Conservation (phyloP, 2,329 filamentous ascomycete species). For the Fusarium sp. region DNA sequence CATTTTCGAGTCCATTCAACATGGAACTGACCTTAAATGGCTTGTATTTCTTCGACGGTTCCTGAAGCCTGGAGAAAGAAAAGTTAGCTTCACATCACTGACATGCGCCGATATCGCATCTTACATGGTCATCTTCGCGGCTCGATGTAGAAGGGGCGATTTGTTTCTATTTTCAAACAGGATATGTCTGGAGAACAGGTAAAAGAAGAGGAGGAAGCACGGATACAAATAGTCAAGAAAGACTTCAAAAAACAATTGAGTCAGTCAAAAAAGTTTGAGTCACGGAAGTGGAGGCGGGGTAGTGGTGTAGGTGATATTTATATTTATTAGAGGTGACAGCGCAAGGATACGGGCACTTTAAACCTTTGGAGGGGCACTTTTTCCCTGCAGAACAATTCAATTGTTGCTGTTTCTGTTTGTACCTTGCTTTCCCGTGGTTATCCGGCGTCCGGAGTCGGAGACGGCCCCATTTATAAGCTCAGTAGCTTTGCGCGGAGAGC, state of each 20-base stretch:
- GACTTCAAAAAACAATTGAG: conserved; percentile 22
- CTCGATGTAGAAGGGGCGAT: background rate
- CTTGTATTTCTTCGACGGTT: conserved; percentile 83
- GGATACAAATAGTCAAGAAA: conserved; percentile 29
- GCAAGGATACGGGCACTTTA: background rate
- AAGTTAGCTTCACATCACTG: conserved; percentile 11
- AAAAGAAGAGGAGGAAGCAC: background rate
- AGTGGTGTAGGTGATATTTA: conserved; percentile 1
- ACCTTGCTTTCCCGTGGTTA: conserved; percentile 24
- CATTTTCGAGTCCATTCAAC: conserved; percentile 49
- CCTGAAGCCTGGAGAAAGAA: conserved; percentile 70
- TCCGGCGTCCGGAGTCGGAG: conserved; percentile 33
- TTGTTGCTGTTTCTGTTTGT: background rate
- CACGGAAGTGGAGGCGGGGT: conserved; percentile 32
- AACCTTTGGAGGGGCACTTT: conserved; percentile 26
- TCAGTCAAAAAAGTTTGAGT: conserved; percentile 34
- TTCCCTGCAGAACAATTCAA: conserved; percentile 6
- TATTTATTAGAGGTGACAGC: conserved; percentile 11
- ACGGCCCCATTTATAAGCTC: conserved; percentile 2
- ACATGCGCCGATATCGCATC: conserved; percentile 23
- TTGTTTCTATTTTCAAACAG: conserved; percentile 19
- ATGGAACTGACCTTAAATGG: conserved; percentile 60
- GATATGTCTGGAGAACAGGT: conserved; percentile 2
- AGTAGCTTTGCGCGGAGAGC: conserved; percentile 3
- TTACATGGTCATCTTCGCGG: conserved; percentile 30